Base-by-base conservation (phyloP, 2,329 filamentous ascomycete species). In the Sporothrix euskadiensis region DNA sequence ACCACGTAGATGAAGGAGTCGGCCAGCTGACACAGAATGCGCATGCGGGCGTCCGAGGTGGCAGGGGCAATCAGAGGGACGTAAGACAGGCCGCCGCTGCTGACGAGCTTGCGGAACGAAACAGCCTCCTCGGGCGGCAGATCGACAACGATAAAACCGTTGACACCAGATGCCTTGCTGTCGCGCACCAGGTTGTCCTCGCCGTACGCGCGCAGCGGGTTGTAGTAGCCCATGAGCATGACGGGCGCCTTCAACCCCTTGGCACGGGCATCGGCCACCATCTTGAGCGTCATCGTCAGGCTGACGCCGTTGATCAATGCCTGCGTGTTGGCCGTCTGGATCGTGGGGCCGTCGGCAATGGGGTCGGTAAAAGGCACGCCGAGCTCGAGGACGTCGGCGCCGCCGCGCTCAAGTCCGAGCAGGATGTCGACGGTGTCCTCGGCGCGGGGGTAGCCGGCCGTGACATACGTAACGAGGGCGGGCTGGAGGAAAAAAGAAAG, bases 1-100 rank as follows among this genome's bases (percentile, higher is more conserved):
- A 99, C 96, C 75, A 99, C 94, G 81, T 99, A 99, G 83, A 99
- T 97, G 85, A 98, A 99, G 3, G 94, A 98, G 83, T 98, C 95
- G 80, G 96, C 96, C 76, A 99, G 95, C 81, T 93, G 90, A 88
- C 96, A 99, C 14, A 99, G 91, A 56, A 98, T 88, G 84, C 93
- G 95, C 94, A 99, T 97, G 79, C 96, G 92, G 76, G 89, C 87
- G 78, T 98, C 94, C 7, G 94, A 97, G 1, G 96, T 98, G 12
- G 94, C 90, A 7, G 96, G 96, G 0, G 96, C 95, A 78, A 99
- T 98, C 71, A 99, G 87, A n/a, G 96, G 96, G 16, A 99, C 92
- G 81, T 98, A 99, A 6, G 94, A 98, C 47, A 99, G 89, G 35
- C 91, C 92, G 80, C 90, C 92, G 79, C 86, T 91, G 74, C 88